Base-by-base conservation (phyloP, 2,329 filamentous ascomycete genomes). In the Penicillium capsulatum region DNA sequence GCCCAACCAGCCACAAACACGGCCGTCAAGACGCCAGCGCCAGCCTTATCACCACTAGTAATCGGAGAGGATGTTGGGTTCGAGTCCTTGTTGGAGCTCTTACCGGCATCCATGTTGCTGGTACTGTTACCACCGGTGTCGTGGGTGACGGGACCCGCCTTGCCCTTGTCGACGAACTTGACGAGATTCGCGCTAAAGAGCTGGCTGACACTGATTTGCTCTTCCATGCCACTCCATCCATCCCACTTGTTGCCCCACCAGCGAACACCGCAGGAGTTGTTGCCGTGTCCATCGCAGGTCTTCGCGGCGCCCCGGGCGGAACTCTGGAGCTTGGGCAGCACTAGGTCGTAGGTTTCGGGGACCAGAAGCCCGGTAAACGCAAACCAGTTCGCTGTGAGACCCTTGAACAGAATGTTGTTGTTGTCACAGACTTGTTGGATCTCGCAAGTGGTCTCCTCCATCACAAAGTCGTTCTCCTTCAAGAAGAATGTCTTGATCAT, bases 401-500 rank as follows among this genome's bases (percentile, higher is more conserved):
- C 81, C 64, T 86, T 86, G 73, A 83, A 87, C 2, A 76, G 77
- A 38, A 77, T 60, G 71, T 86, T 83, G 54, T 88, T 84, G 31
- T 74, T 70, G 35, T 80, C 80, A 67, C 86, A 90, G 17, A 66
- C 74, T n/a, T 58, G 47, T 2, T 54, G 64, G 2, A 69, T 60
- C 51, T 87, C 83, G 64, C 85, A 90, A 10, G 77, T 70, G 3
- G 77, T 63, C 61, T 90, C 86, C 44, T 67, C 77, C 49, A 83
- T 77, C 50, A 83, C 70, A n/a, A 76, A 61, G 32, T 60, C 58
- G 27, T 61, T 59, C 15, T 63, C 38, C 16, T 58, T 43, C 7
- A 70, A 68, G 62, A 80, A 79, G 58, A 80, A 79, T 7, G 61
- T 59, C 9, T 57, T 45, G 16, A 22, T 13, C 0, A 69, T 64